Conservation (phyloP, 1,284 basidiomycete genomes). For the Leccinum ponderosum region DNA sequence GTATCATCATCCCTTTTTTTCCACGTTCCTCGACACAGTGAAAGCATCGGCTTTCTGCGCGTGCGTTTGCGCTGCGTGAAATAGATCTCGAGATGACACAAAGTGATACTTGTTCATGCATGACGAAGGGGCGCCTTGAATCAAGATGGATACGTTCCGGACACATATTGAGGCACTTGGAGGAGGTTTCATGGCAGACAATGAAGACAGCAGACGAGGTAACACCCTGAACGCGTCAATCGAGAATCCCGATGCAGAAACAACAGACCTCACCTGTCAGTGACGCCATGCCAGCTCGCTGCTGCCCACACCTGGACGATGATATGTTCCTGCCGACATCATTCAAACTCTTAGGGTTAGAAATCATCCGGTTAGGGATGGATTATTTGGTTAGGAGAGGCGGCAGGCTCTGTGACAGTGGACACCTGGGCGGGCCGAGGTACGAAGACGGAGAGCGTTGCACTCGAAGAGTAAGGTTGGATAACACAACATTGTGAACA, state of each 20-base stretch:
- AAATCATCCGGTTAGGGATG: constrained; percentile 36
- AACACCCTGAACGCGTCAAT: constrained; percentile 6
- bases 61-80: constrained; percentile 16
- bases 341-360: constrained; percentile 36
- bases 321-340: constrained; percentile 21
- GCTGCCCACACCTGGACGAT: constrained; percentile 21
- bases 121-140: constrained; percentile 3
- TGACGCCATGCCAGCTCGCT: constrained; percentile 15
- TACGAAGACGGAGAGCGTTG: constrained; percentile 20
- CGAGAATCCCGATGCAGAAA: not conserved
- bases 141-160: constrained; percentile 29
- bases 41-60: constrained; percentile 34
- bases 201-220: constrained; percentile 8
- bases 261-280: constrained; percentile 8
- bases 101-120: constrained; percentile 26
- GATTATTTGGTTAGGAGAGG: constrained; percentile 36
- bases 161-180: constrained; percentile 20
- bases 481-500: not conserved
- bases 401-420: constrained; percentile 22
- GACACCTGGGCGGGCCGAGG: constrained; percentile 33
- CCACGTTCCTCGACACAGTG: constrained; percentile 10
- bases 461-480: constrained; percentile 9
- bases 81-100: constrained; percentile 34
- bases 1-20: constrained; percentile 23
- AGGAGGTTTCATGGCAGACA: constrained; percentile 24